Conservation (phyloP, 2,329 filamentous ascomycete species). For the Cercospora sp. region DNA sequence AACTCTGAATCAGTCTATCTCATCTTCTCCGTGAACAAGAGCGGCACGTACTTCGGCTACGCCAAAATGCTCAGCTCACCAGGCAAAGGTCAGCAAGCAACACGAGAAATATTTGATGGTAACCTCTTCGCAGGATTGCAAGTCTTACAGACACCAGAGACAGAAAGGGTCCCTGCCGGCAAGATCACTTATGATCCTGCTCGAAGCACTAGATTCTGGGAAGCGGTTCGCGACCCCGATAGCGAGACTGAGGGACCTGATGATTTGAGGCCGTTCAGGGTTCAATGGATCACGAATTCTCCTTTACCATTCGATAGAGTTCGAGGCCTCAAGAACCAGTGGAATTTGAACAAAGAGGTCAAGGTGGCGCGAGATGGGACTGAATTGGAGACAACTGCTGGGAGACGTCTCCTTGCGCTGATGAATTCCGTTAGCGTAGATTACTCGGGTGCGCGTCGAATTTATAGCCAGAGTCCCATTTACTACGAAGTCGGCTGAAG, state of each 20-base stretch:
- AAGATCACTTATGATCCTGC: slow-evolving; percentile 89
- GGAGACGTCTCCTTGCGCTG: slow-evolving; percentile 66
- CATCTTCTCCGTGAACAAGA: slow-evolving; percentile 95
- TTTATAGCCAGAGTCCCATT: neutral
- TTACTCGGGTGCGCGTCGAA: neutral
- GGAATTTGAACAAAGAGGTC: slow-evolving; percentile 92
- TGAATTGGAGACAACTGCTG: slow-evolving; percentile 80
- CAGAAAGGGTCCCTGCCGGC: slow-evolving; percentile 73
- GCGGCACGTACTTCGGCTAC: slow-evolving; percentile 94
- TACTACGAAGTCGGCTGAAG: neutral
- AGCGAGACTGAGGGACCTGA: slow-evolving; percentile 61
- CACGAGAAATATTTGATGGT: slow-evolving; percentile 58
- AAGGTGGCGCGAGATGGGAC: slow-evolving; percentile 96
- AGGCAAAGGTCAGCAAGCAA: slow-evolving; percentile 33
- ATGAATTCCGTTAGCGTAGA: neutral
- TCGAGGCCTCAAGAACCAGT: slow-evolving; percentile 81
- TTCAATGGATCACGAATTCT: slow-evolving; percentile 84
- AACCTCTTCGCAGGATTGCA: slow-evolving; percentile 39
- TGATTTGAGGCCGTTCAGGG: slow-evolving; percentile 70
- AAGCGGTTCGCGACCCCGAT: slow-evolving; percentile 62
- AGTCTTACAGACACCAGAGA: slow-evolving; percentile 73
- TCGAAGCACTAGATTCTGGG: slow-evolving; percentile 94
- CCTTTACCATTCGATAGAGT: slow-evolving; percentile 85
- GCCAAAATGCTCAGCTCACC: slow-evolving; percentile 86
- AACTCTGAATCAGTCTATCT: slow-evolving; percentile 82